These are phyloP conservation scores for Phytophthora aleatoria DNA, from an alignment of 352 stramenopile genomes.

Conservation along the genomic window DNA sequence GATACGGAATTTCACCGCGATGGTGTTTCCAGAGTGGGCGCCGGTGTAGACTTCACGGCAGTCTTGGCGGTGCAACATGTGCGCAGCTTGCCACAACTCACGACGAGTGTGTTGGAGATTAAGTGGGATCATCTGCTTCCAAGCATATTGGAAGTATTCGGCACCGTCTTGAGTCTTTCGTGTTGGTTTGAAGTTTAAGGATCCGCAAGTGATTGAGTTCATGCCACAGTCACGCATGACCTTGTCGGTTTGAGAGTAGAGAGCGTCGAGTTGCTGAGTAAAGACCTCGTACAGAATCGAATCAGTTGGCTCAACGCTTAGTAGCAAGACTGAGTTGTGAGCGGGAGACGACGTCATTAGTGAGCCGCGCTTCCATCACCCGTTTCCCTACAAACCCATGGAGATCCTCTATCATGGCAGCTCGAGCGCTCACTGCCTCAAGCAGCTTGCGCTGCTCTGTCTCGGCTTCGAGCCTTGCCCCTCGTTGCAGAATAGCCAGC, in stretches of 20 bases:
- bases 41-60: neutral
- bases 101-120: conserved; percentile 3
- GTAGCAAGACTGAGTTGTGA: neutral
- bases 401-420: conserved; percentile 14
- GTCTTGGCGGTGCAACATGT: conserved; percentile 14
- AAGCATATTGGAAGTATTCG: conserved; percentile 11
- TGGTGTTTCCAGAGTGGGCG: neutral
- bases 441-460: conserved; percentile 10
- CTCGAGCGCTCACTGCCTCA: conserved; percentile 2
- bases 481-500: conserved; percentile 16
- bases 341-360: neutral
- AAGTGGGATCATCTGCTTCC: conserved; percentile 9
- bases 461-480: conserved; percentile 8
- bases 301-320: conserved; percentile 1
- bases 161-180: conserved; percentile 1
- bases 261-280: conserved; percentile 5
- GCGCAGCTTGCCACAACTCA: conserved; percentile 16
- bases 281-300: conserved; percentile 12
- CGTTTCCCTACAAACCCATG: conserved; percentile 4
- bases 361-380: neutral
- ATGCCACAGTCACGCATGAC: conserved; percentile 20
- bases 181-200: conserved; percentile 5
- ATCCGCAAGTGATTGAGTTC: neutral
- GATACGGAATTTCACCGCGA: conserved; percentile 14
- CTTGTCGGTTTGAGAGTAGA: conserved; percentile 12